Percentiles rank a stretch among this genome's conserved stretches.
These are phyloP conservation scores for Suhomyces anneliseae DNA, from an alignment of 1,139 yeast genomes.

Conservation along the genomic window DNA sequence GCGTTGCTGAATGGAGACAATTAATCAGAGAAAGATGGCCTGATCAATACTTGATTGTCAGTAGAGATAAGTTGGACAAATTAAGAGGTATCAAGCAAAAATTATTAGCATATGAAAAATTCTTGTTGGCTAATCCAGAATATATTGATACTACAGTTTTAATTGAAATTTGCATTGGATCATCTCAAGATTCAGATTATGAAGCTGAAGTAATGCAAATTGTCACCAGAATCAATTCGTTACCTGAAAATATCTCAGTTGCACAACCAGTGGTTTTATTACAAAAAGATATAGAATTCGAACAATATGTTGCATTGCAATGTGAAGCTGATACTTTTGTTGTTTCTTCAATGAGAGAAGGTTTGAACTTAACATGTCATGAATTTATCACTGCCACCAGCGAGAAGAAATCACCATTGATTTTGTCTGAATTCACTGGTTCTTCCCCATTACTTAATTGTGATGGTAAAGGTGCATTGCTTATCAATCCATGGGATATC, in stretches of 20 bases:
- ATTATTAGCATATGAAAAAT: slow-evolving; percentile 80
- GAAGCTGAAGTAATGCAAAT: slow-evolving; percentile 75
- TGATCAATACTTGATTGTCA: slow-evolving; percentile 67
- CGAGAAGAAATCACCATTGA: slow-evolving; percentile 74
- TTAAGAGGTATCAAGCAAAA: slow-evolving; percentile 89
- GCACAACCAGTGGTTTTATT: slow-evolving; percentile 83
- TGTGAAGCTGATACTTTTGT: slow-evolving; percentile 85
- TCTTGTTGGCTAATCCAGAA: slow-evolving; percentile 69
- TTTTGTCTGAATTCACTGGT: slow-evolving; percentile 92
- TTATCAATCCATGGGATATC: slow-evolving; percentile 91
- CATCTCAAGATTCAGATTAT: slow-evolving; percentile 54
- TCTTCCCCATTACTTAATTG: slow-evolving; percentile 70
- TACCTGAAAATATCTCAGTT: slow-evolving; percentile 69
- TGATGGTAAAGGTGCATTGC: slow-evolving; percentile 61
- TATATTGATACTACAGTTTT: slow-evolving; percentile 69
- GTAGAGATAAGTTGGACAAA: slow-evolving; percentile 85
- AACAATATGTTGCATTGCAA: slow-evolving; percentile 83
- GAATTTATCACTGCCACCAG: slow-evolving; percentile 82
- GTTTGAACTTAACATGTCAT: slow-evolving; percentile 94
- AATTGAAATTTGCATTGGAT: slow-evolving; percentile 75
- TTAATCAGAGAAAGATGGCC: slow-evolving; percentile 80
- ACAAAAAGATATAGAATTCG: slow-evolving; percentile 85
- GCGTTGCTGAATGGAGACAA: slow-evolving; percentile 67
- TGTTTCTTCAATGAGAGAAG: slow-evolving; percentile 92
- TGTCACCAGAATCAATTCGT: slow-evolving; percentile 81